Percentiles rank a stretch among this genome's conserved stretches.
phyloP scores from a whole-genome alignment of 768 basidiomycete genomes.

The Auriscalpium vulgare region DNA sequence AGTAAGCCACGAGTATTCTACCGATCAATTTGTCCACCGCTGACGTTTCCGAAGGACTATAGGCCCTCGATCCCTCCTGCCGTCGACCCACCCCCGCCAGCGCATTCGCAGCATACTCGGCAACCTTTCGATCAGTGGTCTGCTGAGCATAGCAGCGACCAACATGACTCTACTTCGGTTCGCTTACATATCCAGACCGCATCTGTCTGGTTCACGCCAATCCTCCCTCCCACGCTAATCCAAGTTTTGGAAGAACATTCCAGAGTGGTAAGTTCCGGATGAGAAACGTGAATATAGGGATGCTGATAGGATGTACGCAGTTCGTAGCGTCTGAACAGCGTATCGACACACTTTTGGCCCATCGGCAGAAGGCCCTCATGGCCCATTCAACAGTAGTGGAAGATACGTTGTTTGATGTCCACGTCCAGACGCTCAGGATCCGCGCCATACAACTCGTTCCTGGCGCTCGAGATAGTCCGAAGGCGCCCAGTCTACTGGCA shows the following conservation, averaged over 20 bases:
- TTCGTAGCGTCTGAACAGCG: conserved; percentile 6
- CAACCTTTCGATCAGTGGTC: conserved; percentile 71
- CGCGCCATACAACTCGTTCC: conserved; percentile 3
- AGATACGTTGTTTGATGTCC: conserved; percentile 6
- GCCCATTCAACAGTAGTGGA: neutral
- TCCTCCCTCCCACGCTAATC: conserved; percentile 6
- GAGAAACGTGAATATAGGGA: too few relatives aligned
- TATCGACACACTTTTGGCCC: conserved; percentile 1
- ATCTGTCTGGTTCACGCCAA: conserved; percentile 10
- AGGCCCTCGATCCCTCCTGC: too few relatives aligned
- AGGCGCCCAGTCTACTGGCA: too few relatives aligned
- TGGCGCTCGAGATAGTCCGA: too few relatives aligned
- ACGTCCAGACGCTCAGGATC: conserved; percentile 3
- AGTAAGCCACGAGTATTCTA: neutral
- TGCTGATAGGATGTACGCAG: neutral
- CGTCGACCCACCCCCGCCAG: too few relatives aligned
- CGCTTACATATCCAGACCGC: conserved; percentile 2
- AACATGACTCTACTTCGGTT: neutral
- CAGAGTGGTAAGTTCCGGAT: conserved; percentile 1
- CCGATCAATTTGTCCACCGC: neutral
- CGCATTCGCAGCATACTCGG: too few relatives aligned
- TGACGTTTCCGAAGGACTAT: too few relatives aligned
- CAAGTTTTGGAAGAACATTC: conserved; percentile 8
- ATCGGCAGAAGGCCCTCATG: conserved; percentile 7
- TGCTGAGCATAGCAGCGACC: conserved; percentile 29